phyloP scores from a whole-genome alignment of 164 flowering plant species.

The Paratinospora sagittata region DNA sequence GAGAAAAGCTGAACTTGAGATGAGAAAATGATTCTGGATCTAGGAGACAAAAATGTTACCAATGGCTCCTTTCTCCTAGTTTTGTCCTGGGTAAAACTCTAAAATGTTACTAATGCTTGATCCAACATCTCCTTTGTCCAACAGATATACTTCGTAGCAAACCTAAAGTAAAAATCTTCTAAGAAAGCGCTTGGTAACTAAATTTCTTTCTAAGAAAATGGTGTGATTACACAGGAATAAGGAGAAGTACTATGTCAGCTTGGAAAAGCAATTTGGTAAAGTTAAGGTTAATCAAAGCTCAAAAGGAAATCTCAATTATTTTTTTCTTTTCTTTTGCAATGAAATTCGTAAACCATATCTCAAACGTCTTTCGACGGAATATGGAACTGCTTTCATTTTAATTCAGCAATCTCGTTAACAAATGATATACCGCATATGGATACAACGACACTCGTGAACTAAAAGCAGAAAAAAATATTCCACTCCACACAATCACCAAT shows the following conservation, averaged over 20 bases:
- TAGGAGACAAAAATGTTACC: not conserved
- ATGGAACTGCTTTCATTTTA: not conserved
- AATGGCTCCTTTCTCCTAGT: not conserved
- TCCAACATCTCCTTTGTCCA: not conserved
- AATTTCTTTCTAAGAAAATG: not conserved
- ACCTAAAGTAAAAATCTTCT: not conserved
- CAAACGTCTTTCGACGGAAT: not conserved
- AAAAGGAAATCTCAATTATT: not conserved
- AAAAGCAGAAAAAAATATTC: not conserved
- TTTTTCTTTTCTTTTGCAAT: not conserved
- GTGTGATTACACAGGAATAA: not conserved
- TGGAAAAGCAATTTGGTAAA: not conserved
- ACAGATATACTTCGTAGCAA: not conserved
- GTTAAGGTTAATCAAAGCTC: not conserved
- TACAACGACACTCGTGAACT: not conserved
- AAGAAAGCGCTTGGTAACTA: not conserved
- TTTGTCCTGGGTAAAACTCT: not conserved
- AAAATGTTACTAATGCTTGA: not conserved
- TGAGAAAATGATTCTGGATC: not conserved
- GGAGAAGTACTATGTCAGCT: not conserved
- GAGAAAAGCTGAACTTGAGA: too few species aligned
- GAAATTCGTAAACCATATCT: not conserved
- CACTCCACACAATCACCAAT: not conserved
- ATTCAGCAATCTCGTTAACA: too few species aligned
- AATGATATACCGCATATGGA: not conserved